These are phyloP conservation scores for Hamamelis virginiana DNA, from an alignment of 164 flowering plant species.

Conservation along the genomic window DNA sequence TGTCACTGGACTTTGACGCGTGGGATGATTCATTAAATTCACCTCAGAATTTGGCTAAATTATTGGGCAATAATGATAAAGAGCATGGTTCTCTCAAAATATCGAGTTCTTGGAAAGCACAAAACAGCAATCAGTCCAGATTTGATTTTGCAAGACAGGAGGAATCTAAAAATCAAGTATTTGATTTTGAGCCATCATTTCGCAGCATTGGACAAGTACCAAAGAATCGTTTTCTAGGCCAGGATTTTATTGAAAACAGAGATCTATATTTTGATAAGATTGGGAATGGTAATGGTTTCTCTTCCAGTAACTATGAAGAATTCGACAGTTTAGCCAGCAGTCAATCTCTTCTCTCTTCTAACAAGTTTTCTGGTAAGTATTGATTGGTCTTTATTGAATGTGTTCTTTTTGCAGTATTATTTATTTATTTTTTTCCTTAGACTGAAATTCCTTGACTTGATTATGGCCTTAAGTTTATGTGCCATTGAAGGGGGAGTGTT, in stretches of 20 bases:
- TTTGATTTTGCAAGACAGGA: conserved; percentile 78
- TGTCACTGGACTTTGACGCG: conserved; percentile 56
- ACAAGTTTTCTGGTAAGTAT: conserved; percentile 46
- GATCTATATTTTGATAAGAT: conserved; percentile 26
- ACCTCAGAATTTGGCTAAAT: conserved; percentile 48
- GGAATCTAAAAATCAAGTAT: conserved; percentile 32
- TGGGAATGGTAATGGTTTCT: conserved; percentile 30
- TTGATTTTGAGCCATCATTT: conserved; percentile 30
- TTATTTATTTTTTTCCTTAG: no score
- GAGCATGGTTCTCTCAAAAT: conserved; percentile 29
- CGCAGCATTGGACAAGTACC: conserved; percentile 21
- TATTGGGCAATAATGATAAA: conserved; percentile 41
- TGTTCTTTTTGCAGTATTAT: background rate
- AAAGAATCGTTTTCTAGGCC: conserved; percentile 23
- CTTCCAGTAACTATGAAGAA: conserved; percentile 26
- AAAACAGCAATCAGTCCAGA: conserved; percentile 56
- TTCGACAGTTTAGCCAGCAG: conserved; percentile 24
- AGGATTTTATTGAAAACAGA: conserved; percentile 29
- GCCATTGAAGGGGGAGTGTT: background rate
- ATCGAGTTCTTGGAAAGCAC: conserved; percentile 43
- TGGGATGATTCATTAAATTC: conserved; percentile 62
- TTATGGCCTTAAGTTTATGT: background rate
- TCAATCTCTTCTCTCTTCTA: conserved; percentile 33
- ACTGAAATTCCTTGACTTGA: background rate
- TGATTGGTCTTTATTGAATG: background rate